Evolutionary conservation across 2,329 filamentous ascomycete species (phyloP), one percentile per base, ranked within the genome.

Genomic region (Emergomyces pasteurianus): DNA sequence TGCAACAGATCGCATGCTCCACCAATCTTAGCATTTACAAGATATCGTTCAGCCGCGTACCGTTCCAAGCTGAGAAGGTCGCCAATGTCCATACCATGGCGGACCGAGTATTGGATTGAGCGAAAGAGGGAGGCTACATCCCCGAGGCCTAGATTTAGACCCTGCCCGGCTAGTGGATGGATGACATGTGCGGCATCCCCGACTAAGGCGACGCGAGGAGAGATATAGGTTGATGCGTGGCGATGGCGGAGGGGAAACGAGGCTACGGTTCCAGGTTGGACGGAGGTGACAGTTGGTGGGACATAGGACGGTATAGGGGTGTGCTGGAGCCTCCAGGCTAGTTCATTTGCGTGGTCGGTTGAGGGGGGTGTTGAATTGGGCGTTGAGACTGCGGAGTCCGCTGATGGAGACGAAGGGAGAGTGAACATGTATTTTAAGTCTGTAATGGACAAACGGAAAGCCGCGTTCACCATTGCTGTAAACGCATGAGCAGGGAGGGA

Each of bases 101-200:
- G 77, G 21, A 95, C 86, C 3, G 90, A 88, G 66, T 86, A 86
- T 63, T 86, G 84, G 58, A 99, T 88, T 0, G 86, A 86, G 64
- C 81, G 81, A 7, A 86, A 85, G 0, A 99, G 82, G 59, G 88
- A 87, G 68, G 90, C 86, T 0, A 94, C 88, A 71, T 99, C 94
- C 21, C 85, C 91, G 64, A 97, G 87, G 1, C 94, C 94, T 68
- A 95, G 88, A 71, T 99, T 99, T 16, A 99, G 80, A 0, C 94
- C 94, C 74, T 97, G 94, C 0, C 94, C 94, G 1, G 90, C 94
- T 3, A 99, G 85, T 0, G 94, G 94, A 73, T 99, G 94, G 65
- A 96, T 86, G 1, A 92, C 95, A 73, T 99, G 94, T 8, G 94
- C 94, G 1, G 94, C 94, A 66, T 99, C 94, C 63, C 94, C 94